phyloP scores from a whole-genome alignment of 2,329 filamentous ascomycete species.

The Sporothrix variecibatus region DNA sequence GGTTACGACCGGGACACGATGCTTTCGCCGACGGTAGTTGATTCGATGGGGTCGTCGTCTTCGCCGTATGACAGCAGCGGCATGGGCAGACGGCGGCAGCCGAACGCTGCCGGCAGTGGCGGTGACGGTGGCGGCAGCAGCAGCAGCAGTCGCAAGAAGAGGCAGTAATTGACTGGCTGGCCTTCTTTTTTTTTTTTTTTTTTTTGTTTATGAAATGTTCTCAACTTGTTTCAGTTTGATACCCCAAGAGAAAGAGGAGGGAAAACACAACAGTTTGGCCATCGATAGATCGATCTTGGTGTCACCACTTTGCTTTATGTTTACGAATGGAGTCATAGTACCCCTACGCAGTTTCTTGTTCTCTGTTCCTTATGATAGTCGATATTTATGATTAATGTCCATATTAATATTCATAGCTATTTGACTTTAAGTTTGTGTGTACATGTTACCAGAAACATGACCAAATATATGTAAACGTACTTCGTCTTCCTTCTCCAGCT shows the following conservation, averaged over 20 bases:
- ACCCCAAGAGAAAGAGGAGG: conserved; percentile 5
- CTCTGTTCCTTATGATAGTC: background rate
- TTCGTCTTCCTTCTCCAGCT: background rate
- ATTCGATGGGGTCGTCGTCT: no score
- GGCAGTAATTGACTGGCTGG: background rate
- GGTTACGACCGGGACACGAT: conserved; percentile 47
- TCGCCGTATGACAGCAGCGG: background rate
- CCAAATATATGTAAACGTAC: background rate
- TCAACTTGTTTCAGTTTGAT: background rate
- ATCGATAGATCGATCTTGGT: conserved; percentile 9
- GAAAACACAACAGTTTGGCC: background rate
- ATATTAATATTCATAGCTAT: background rate
- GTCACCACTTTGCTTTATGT: background rate
- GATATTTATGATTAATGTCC: background rate
- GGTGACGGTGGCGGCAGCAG: background rate
- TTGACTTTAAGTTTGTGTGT: background rate
- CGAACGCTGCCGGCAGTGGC: background rate
- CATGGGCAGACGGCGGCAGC: background rate
- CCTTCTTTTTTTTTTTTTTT: background rate
- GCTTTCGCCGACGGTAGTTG: background rate
- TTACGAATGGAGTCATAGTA: background rate
- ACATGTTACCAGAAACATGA: background rate
- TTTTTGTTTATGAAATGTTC: background rate
- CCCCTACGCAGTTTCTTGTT: background rate
- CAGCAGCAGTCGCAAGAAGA: background rate